phyloP scores from a whole-genome alignment of 2,329 filamentous ascomycete genomes.

The Acrodontium crateriforme region DNA sequence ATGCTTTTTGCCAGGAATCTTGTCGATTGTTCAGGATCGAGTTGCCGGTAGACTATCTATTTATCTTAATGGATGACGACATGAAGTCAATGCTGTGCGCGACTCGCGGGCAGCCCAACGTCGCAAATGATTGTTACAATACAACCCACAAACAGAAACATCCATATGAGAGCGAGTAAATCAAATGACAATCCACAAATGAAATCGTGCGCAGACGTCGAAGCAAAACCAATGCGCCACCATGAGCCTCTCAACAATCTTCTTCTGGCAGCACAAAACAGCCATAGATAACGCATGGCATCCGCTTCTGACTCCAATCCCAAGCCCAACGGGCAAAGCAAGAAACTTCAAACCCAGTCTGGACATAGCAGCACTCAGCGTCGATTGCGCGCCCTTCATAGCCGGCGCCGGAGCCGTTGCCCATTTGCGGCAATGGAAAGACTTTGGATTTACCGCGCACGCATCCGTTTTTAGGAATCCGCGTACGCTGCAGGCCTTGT shows the following conservation, averaged over 20 bases:
- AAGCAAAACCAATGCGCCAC: no score
- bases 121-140: no score
- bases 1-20: no score
- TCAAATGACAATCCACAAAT: no score
- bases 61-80: no score
- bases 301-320: conserved; percentile 13
- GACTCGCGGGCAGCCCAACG: no score
- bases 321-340: conserved; percentile 1
- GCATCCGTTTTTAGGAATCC: conserved; percentile 16
- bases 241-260: conserved; percentile 13
- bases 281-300: conserved; percentile 18
- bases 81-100: no score
- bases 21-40: no score
- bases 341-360: conserved; percentile 9
- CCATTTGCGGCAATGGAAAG: conserved; percentile 14
- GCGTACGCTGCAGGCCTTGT: conserved; percentile 16
- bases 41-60: no score
- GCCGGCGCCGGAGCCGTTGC: conserved; percentile 13
- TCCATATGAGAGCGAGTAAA: no score
- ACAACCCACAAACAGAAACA: no score
- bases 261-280: conserved; percentile 20
- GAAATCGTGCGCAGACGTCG: no score
- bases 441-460: conserved; percentile 16
- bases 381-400: conserved; percentile 19
- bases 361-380: conserved; percentile 16